Evolutionary conservation across 2,329 filamentous ascomycete species (phyloP), one percentile per base, ranked within the genome.

Genomic region (Nemania diffusa): DNA sequence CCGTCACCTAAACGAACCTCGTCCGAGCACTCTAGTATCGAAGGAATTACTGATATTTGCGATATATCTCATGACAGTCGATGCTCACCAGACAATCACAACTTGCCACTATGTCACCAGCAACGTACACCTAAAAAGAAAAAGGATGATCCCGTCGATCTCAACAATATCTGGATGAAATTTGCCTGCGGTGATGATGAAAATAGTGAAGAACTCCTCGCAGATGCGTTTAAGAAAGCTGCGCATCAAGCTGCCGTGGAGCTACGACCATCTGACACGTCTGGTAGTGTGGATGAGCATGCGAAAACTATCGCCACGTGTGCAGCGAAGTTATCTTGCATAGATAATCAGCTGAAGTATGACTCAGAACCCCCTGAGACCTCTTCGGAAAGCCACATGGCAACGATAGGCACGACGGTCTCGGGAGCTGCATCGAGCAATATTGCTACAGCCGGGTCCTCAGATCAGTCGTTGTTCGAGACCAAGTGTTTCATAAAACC

Each of bases 161-260:
- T 67, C 11, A 70, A 76, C n/a, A 48, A 51, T n/a, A 61, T 67
- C 51, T 78, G 76, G 76, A 76, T 74, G 73, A 73, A 73, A 48
- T 77, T 78, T 32, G 71, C 70, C 5, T 73, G 72, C n/a, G 72
- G 69, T 24, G 70, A 68, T 7, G 68, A 74, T 26, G 68, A 65
- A 7, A 57, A 73, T 52, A 73, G 62, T 40, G 73, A 76, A 9
- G 72, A 73, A 15, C 13, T 76, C 55, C 48, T 73, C 53, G 60
- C 56, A 6, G 57, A 65, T 52, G 73, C 60, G 5, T 73, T 77
- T 6, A 69, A 70, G 55, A 72, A 77, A 51, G 75, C 75, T 52
- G 70, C 69, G 22, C 72, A 71, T 57, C 66, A 73, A 59, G 72
- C 66, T 51, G 75, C 75, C 8, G 44, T 63, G n/a, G 74, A 77